phyloP scores from a whole-genome alignment of 2,329 filamentous ascomycete genomes.

The Pseudohalonectria lignicola region DNA sequence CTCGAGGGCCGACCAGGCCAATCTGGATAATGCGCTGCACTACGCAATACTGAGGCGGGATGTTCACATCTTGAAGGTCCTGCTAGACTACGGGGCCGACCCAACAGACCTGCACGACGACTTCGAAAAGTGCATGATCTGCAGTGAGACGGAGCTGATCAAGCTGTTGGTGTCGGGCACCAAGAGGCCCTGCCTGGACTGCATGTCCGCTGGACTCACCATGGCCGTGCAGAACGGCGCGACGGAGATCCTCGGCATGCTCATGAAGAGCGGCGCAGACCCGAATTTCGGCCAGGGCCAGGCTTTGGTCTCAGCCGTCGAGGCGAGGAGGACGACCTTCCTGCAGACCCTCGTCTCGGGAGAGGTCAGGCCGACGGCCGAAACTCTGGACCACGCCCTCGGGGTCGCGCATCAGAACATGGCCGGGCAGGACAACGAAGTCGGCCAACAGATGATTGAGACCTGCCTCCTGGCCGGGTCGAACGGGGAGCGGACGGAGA shows the following conservation, averaged over 20 bases:
- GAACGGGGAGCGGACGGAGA: constrained; percentile 10
- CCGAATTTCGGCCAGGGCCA: constrained; percentile 12
- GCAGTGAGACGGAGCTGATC: constrained; percentile 9
- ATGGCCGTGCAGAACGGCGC: constrained; percentile 13
- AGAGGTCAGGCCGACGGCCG: constrained; percentile 9
- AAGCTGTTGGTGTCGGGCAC: constrained; percentile 11
- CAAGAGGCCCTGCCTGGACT: constrained; percentile 12
- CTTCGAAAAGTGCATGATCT: constrained; percentile 12
- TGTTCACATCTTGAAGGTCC: constrained; percentile 10
- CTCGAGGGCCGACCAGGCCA: constrained; percentile 14
- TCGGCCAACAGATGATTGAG: constrained; percentile 10
- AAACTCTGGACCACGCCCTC: constrained; percentile 12
- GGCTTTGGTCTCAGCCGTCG: constrained; percentile 12
- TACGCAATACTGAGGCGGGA: constrained; percentile 12
- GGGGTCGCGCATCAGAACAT: constrained; percentile 9
- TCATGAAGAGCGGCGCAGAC: constrained; percentile 13
- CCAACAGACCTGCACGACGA: constrained; percentile 13
- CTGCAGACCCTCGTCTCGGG: constrained; percentile 12
- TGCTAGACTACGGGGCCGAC: constrained; percentile 14
- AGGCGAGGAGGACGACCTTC: constrained; percentile 10
- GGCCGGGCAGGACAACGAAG: constrained; percentile 3
- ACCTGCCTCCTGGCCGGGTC: constrained; percentile 12
- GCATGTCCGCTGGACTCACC: constrained; percentile 12
- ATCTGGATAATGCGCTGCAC: constrained; percentile 14
- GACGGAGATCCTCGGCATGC: constrained; percentile 8